These are phyloP conservation scores for Tetrahymena borealis DNA, from an alignment of 73 alveolate genomes.

Conservation along the genomic window DNA sequence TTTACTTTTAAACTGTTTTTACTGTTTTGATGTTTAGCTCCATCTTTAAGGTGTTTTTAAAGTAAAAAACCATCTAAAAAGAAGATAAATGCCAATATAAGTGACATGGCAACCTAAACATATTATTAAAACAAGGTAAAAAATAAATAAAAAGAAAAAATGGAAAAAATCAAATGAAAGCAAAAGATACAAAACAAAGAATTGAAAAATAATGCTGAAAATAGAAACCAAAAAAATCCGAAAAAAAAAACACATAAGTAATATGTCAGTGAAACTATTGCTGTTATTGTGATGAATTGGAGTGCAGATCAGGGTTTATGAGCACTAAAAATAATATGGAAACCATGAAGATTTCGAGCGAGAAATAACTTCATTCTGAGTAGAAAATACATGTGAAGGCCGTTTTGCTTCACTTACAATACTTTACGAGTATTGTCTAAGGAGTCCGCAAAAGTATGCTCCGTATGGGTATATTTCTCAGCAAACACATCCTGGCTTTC, in stretches of 20 bases:
- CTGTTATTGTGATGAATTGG: background rate
- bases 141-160: background rate
- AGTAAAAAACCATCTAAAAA: background rate
- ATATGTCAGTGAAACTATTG: background rate
- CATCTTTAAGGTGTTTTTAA: background rate
- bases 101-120: background rate
- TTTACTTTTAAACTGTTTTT: background rate
- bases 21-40: background rate
- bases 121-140: background rate
- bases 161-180: background rate
- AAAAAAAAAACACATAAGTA: background rate
- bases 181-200: background rate
- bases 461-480: background rate
- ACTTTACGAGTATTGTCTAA: background rate
- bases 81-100: background rate
- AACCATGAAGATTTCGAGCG: conserved; percentile 2
- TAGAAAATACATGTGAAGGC: background rate
- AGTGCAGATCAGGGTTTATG: conserved; percentile 3
- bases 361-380: background rate
- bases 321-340: background rate
- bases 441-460: background rate
- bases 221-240: background rate
- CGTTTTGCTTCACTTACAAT: background rate
- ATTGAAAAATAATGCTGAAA: background rate
- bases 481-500: background rate